Base-by-base conservation (phyloP, 2,329 filamentous ascomycete species). In the Calonectria montana region DNA sequence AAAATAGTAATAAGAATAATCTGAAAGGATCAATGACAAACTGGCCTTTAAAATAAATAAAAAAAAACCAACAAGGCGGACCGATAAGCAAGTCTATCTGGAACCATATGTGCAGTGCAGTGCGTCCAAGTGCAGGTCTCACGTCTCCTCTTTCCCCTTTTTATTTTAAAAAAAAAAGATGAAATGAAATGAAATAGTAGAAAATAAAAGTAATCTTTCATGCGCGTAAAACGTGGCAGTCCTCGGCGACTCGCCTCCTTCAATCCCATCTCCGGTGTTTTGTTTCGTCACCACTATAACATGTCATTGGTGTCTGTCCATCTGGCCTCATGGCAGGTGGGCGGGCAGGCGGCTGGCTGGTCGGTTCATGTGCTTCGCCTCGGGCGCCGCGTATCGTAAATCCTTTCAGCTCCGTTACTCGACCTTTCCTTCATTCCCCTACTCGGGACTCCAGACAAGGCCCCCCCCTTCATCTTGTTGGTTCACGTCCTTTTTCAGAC, bases 81-180 rank as follows among this genome's bases (percentile, higher is more conserved):
- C 66, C 64, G 67, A 71, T 62, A 79, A 75, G 57, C 75, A 73
- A 73, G 69, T 78, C 72, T 75, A 75, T 75, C 72, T 74, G 72
- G 70, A 70, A 62, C 68, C 72, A 73, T 75, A 66, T 74, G 70
- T 74, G 72, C 72, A 72, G 71, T 57, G 47, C 65, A 67, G 39
- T 16, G 65, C 53, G 31, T 59, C 64, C 50, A 50, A 61, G 70
- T 70, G 65, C 64, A 41, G 48, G 35, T 29, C 65, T 39, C 57
- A 69, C 53, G 39, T 65, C 70, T 71, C 43, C 62, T 65, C 47
- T 61, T 71, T 55, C 71, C 73, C 63, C 65, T 67, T 71, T 71
- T 70, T 45, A 65, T 67, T 50, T 76, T 64, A 48, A 37, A 12
- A 37, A 39, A 57, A 57, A 2, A 37, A 57, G 4, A 57, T 35